Conservation (phyloP, 371 early-diverging fungal genomes). For the Apophysomyces sp. region DNA sequence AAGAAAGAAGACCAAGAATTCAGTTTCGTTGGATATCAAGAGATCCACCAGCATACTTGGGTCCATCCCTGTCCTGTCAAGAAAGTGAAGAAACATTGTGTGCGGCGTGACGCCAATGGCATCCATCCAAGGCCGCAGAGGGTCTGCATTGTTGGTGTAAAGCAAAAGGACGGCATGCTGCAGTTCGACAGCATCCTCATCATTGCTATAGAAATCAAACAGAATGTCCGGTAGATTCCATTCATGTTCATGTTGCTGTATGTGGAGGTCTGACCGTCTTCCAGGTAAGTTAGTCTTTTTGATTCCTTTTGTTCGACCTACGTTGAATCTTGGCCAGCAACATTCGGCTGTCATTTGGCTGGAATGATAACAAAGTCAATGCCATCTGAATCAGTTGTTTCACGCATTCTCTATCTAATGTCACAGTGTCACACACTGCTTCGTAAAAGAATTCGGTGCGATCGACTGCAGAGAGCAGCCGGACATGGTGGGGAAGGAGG, state of each 20-base stretch:
- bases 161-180: constrained; percentile 13
- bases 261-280: neutral
- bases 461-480: neutral
- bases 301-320: neutral
- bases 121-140: neutral
- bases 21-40: constrained; percentile 18
- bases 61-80: constrained; percentile 14
- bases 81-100: constrained; percentile 14
- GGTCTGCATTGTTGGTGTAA: neutral
- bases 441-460: constrained; percentile 18
- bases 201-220: constrained; percentile 16
- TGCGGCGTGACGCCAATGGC: constrained; percentile 8
- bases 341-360: neutral
- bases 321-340: neutral
- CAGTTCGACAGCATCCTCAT: constrained; percentile 15
- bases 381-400: constrained; percentile 9
- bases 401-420: constrained; percentile 15
- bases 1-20: constrained; percentile 12
- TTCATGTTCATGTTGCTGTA: neutral
- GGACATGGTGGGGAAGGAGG: neutral
- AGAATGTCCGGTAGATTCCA: constrained; percentile 4
- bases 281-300: neutral
- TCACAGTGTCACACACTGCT: neutral
- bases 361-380: neutral
- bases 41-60: constrained; percentile 16